These are phyloP conservation scores for Lenwebbia sp. DNA, from an alignment of 345 rosid genomes.

Conservation along the genomic window DNA sequence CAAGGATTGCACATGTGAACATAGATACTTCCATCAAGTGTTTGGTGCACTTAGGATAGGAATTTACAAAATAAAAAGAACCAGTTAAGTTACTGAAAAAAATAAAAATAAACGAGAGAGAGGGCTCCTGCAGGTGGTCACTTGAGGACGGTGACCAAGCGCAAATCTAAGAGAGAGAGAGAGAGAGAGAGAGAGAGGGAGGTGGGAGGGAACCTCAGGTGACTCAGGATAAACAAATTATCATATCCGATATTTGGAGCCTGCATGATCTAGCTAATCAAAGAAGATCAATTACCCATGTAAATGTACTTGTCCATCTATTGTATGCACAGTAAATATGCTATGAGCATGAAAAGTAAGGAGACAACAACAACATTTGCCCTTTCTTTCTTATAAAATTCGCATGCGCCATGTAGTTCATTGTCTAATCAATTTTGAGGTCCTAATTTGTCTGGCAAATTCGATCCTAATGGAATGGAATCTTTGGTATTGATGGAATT, in stretches of 20 bases:
- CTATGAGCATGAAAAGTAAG: neutral
- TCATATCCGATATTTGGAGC: neutral
- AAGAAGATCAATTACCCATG: neutral
- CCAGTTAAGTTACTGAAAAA: neutral
- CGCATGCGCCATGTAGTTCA: neutral
- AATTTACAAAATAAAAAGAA: neutral
- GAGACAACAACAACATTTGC: neutral
- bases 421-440: neutral
- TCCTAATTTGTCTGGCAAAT: neutral
- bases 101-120: neutral
- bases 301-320: neutral
- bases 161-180: neutral
- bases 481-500: neutral
- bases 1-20: neutral
- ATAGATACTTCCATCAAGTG: neutral
- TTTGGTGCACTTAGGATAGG: neutral
- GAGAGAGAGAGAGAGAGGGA: neutral
- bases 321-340: neutral
- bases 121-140: neutral
- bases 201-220: neutral
- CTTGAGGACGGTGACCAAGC: neutral
- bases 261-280: neutral
- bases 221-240: neutral
- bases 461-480: neutral
- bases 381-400: neutral